Percentiles rank a stretch among this genome's conserved stretches.
Evolutionary conservation across 2,329 filamentous ascomycete genomes (phyloP).

Genomic region (Xenoacremonium recifei): DNA sequence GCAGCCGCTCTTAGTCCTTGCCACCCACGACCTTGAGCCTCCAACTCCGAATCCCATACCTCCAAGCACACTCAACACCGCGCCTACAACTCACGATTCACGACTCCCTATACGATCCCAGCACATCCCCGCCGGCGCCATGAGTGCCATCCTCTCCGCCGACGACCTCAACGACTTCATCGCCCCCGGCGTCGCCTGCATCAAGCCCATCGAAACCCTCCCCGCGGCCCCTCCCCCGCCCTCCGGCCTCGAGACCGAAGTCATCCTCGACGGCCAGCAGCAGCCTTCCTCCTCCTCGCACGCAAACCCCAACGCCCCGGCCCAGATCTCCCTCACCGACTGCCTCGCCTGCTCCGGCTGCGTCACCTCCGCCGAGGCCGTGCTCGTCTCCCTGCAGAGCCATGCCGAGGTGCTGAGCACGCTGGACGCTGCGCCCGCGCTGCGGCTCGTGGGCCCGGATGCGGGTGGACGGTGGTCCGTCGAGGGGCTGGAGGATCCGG

Average conservation of each 20-base stretch:
- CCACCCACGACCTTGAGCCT: too few relatives aligned
- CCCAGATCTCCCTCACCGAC: constrained; percentile 93
- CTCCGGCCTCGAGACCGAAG: constrained; percentile 65
- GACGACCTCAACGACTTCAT: constrained; percentile 99
- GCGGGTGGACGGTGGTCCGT: constrained; percentile 37
- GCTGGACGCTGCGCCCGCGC: constrained; percentile 64
- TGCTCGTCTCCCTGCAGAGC: constrained; percentile 92
- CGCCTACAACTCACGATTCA: constrained; percentile 1
- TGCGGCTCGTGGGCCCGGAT: constrained; percentile 38
- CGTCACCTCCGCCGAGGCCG: constrained; percentile 94
- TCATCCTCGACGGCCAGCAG: constrained; percentile 86
- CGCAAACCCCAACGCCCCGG: constrained; percentile 62
- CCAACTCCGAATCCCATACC: too few relatives aligned
- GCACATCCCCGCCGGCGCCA: constrained; percentile 41
- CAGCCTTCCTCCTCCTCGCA: too few relatives aligned
- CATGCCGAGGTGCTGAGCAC: constrained; percentile 86
- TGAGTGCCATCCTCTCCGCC: constrained; percentile 96
- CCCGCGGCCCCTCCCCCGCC: constrained; percentile 52
- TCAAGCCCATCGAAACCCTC: constrained; percentile 93
- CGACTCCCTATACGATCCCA: not conserved
- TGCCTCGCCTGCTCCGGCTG: constrained; percentile 97
- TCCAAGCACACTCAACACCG: too few relatives aligned
- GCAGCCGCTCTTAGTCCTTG: too few relatives aligned
- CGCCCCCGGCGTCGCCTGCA: constrained; percentile 93
- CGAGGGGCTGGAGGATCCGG: constrained; percentile 52